Evolutionary conservation across 1,284 basidiomycete species (phyloP), one percentile per base, ranked within the genome.

Genomic region (Cutaneotrichosporon mucoides): DNA sequence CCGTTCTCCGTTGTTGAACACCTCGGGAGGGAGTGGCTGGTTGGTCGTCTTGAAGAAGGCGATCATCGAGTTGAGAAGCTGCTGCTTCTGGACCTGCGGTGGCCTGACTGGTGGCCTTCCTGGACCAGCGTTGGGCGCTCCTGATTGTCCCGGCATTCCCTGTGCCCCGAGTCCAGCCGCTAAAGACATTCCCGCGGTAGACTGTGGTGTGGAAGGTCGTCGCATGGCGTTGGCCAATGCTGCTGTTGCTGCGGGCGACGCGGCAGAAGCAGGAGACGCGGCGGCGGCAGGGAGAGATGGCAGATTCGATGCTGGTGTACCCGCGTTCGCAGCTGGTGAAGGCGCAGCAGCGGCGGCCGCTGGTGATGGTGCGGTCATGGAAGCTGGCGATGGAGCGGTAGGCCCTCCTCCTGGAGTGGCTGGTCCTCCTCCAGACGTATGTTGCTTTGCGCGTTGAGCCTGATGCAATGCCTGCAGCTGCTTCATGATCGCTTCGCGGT

Each of bases 401-500:
- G 50, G 41, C 10, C 49, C 47, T 9, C 36, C 52, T 6, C 44
- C 58, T 7, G 57, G 60, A 6, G 53, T 54, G 4, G 43, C 15
- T 11, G 45, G 36, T n/a, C 33, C 51, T 9, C 43, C 49, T 5
- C 36, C n/a, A 0, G 55, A 10, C 15, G 52, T 16, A 7, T 51
- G 37, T 34, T 61, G 57, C 50, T 63, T 62, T 34, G 66, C 64
- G 44, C 63, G 56, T 37, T 66, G 67, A 3, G 68, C 65, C 7
- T 53, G 56, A 41, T 70, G 71, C 42, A 73, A 58, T 3, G 69
- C 71, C 50, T 72, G 71, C 12, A 75, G 56, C 71, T 76, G 74
- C 59, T 71, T 72, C 66, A 76, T 67, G 43, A 76, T 71, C 11
- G 69, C 70, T 34, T 76, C 73, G n/a, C 68, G 68, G 44, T 65